phyloP scores from a whole-genome alignment of 2,329 filamentous ascomycete genomes.

The Epichloe glyceriae region DNA sequence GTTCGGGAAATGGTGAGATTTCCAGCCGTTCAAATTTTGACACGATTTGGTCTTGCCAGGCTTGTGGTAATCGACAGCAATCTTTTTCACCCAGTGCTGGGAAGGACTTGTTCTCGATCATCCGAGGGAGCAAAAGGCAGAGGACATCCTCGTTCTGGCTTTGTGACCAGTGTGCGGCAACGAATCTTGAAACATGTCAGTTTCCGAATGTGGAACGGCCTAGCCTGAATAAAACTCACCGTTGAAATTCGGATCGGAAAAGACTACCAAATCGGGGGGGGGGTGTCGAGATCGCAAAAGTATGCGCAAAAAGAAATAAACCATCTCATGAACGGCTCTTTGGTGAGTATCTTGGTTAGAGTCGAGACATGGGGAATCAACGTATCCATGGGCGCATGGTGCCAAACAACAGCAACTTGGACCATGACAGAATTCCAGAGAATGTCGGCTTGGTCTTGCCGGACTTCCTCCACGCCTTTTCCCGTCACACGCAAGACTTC shows the following conservation, averaged over 20 bases:
- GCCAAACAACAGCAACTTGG: conserved; percentile 53
- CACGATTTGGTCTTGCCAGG: conserved; percentile 62
- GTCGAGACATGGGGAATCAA: conserved; percentile 57
- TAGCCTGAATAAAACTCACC: conserved; percentile 31
- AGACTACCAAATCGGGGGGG: conserved; percentile 65
- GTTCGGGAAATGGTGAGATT: conserved; percentile 51
- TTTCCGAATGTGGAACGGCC: background rate
- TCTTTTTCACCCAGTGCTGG: conserved; percentile 39
- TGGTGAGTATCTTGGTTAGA: conserved; percentile 51
- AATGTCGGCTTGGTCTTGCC: conserved; percentile 23
- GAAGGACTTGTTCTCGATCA: conserved; percentile 44
- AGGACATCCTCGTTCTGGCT: conserved; percentile 52
- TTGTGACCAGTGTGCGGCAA: conserved; percentile 60
- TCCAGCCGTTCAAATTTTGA: conserved; percentile 55
- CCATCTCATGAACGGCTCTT: conserved; percentile 51
- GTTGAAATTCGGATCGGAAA: conserved; percentile 71
- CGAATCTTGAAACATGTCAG: conserved; percentile 47
- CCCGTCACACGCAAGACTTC: conserved; percentile 37
- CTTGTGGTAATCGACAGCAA: conserved; percentile 44
- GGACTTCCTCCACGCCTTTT: conserved; percentile 22
- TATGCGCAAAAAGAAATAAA: conserved; percentile 81
- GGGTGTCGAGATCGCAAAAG: conserved; percentile 58
- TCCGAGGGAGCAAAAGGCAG: conserved; percentile 53
- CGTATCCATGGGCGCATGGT: conserved; percentile 66
- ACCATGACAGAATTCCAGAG: conserved; percentile 48